Conservation (phyloP, 352 stramenopile species). For the Globisporangium middletonii region DNA sequence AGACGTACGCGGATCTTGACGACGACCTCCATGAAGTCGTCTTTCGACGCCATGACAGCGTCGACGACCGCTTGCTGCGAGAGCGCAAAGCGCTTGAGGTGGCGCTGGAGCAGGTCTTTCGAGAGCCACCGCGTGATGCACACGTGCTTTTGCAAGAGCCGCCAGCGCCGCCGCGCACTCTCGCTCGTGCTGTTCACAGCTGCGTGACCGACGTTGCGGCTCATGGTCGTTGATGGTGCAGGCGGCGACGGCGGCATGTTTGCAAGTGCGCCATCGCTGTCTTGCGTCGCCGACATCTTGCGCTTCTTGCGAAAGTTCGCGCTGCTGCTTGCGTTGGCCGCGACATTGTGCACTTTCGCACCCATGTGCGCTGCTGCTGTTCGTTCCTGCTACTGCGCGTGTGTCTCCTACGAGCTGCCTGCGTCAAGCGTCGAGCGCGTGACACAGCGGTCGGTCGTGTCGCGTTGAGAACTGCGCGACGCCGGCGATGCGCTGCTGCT, state of each 20-base stretch:
- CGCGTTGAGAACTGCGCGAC: neutral
- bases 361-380: neutral
- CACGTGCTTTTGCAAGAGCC: slow-evolving; percentile 53
- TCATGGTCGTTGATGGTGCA: neutral
- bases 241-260: neutral
- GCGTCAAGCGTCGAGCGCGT: neutral
- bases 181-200: slow-evolving; percentile 21
- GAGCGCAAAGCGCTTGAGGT: slow-evolving; percentile 41
- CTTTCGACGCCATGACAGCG: slow-evolving; percentile 30
- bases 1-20: slow-evolving; percentile 31
- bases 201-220: neutral
- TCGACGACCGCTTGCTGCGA: slow-evolving; percentile 50
- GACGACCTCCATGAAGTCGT: slow-evolving; percentile 48
- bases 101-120: slow-evolving; percentile 36
- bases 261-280: neutral
- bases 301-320: slow-evolving; percentile 11
- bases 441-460: neutral
- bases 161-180: slow-evolving; percentile 37
- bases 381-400: neutral
- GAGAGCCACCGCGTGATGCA: slow-evolving; percentile 61
- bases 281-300: slow-evolving; percentile 8
- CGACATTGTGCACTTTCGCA: slow-evolving; percentile 15
- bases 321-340: neutral
- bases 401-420: neutral
- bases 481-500: too few relatives aligned